Conservation (phyloP, 1,284 basidiomycete species). For the Tilletia indica region DNA sequence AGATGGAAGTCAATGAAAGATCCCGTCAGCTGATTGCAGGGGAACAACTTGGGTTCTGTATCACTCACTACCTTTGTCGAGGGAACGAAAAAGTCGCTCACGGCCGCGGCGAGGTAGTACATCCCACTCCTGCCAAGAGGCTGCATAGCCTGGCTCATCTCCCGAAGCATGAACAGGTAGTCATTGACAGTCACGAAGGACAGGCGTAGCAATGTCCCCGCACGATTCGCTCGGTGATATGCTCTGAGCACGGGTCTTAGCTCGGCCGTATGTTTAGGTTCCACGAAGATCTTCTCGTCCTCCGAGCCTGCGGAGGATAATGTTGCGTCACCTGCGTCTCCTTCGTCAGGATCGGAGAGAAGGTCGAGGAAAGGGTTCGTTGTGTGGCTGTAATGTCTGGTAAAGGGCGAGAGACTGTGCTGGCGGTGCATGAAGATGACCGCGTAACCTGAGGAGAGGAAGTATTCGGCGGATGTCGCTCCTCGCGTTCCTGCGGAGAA, state of each 20-base stretch:
- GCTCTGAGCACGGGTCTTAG: constrained; percentile 73
- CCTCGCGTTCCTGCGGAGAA: constrained; percentile 97
- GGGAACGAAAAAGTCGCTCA: constrained; percentile 96
- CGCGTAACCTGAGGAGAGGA: constrained; percentile 84
- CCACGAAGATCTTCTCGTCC: constrained; percentile 65
- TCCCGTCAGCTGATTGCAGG: not conserved
- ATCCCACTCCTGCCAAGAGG: constrained; percentile 71
- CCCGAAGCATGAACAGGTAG: constrained; percentile 87
- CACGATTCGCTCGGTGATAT: constrained; percentile 76
- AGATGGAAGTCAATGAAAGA: not conserved
- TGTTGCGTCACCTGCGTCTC: not conserved
- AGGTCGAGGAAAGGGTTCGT: constrained; percentile 97
- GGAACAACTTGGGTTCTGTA: not conserved
- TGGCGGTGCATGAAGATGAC: constrained; percentile 98
- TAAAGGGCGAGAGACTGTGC: constrained; percentile 94
- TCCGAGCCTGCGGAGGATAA: constrained; percentile 21
- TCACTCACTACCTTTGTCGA: constrained; percentile 75
- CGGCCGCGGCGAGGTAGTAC: constrained; percentile 96
- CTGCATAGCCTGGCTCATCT: constrained; percentile 67
- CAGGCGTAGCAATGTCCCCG: constrained; percentile 75
- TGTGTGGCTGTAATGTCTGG: constrained; percentile 93
- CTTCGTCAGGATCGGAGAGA: constrained; percentile 64
- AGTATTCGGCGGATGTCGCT: constrained; percentile 96
- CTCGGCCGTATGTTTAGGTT: constrained; percentile 64
- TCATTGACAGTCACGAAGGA: constrained; percentile 94